Evolutionary conservation across 768 basidiomycete genomes (phyloP).

Genomic region (Mycena belliarum): DNA sequence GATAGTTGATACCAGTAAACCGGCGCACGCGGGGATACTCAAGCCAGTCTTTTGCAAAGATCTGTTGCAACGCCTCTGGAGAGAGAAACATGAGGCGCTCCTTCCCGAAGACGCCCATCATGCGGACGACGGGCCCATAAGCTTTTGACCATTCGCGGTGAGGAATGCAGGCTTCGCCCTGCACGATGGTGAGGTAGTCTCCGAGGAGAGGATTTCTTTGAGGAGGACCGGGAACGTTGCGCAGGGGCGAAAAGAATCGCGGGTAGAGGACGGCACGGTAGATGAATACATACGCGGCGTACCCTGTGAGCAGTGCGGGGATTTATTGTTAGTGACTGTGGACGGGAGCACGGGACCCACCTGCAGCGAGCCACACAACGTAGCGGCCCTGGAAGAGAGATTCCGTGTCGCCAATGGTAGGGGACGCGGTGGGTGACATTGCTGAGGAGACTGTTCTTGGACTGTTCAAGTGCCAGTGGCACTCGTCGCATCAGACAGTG

Average conservation of each 20-base stretch:
- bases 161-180: slow-evolving; percentile 42
- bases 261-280: slow-evolving; percentile 37
- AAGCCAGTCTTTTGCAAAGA: slow-evolving; percentile 45
- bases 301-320: background rate
- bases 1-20: background rate
- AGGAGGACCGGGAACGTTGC: slow-evolving; percentile 40
- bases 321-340: background rate
- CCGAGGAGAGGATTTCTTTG: slow-evolving; percentile 36
- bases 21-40: slow-evolving; percentile 43
- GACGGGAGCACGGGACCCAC: background rate
- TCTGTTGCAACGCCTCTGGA: slow-evolving; percentile 46
- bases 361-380: slow-evolving; percentile 5
- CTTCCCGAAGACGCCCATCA: slow-evolving; percentile 46
- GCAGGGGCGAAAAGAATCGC: slow-evolving; percentile 37
- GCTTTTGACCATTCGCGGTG: slow-evolving; percentile 49
- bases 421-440: slow-evolving; percentile 3
- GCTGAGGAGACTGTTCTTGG: background rate
- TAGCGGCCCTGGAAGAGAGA: slow-evolving; percentile 1
- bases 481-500: background rate
- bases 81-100: slow-evolving; percentile 46
- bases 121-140: slow-evolving; percentile 44
- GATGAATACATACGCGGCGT: slow-evolving; percentile 20
- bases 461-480: background rate
- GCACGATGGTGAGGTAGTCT: slow-evolving; percentile 39
- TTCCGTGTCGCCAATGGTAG: background rate